Base-by-base conservation (phyloP, 2,329 filamentous ascomycete genomes). In the Thielaviopsis musarum region DNA sequence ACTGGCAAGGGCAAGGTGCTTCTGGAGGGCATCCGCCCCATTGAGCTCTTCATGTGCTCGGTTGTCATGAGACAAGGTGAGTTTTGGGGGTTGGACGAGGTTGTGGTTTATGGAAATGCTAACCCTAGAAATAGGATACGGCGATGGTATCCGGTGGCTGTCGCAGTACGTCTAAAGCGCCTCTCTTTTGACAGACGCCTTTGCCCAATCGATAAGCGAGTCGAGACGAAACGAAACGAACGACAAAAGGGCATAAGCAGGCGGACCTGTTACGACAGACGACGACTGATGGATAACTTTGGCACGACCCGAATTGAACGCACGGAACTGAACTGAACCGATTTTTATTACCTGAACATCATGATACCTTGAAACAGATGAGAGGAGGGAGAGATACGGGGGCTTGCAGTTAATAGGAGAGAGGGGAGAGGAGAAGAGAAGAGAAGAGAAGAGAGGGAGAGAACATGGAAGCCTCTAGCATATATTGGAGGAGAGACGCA, bases 11-110 rank as follows among this genome's bases (percentile, higher is more conserved):
- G 90, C 73, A 95, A 94, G 80, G 85, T 94, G 63, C 88, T 86
- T 64, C 78, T 93, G 65, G 91, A 95, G 77, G 89, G 89, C 38
- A 95, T 95, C 73, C 80, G 91, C 67, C 89, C 91, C 24, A 91
- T 98, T 69, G 93, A 98, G 80, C 82, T 97, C 64, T 97, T 97
- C 75, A 95, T 98, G 93, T 97, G 91, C 81, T 95, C 88, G 67
- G 91, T 97, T 66, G 91, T 97, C 64, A 95, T 96, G 89, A 83
- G 91, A 73, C 91, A 97, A 78, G 93, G 82, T 85, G 67, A 66
- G 79, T 73, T 48, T 6, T 13, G 9, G 63, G 30, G 17, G 7
- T 26, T 49, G 24, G 19, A 26, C 15, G 28, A 51, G 56, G 45
- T 60, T 34, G 22, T 41, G 48, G 59, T 54, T 58, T 19, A 13